Evolutionary conservation across 2,329 filamentous ascomycete species (phyloP).

Genomic region (Trichoderma sp.): DNA sequence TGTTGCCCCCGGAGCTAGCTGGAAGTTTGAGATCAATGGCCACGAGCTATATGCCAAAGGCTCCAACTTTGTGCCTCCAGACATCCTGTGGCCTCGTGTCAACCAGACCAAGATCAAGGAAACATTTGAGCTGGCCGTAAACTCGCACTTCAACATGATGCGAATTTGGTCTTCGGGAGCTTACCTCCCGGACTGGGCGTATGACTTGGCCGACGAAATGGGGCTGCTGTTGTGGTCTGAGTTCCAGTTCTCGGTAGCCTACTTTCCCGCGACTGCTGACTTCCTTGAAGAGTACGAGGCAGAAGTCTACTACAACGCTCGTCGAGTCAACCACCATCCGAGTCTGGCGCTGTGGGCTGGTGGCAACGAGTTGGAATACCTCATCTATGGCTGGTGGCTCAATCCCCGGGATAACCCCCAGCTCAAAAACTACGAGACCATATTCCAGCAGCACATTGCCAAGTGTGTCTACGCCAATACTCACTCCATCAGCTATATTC

Average conservation of each 20-base stretch:
- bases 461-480: constrained; percentile 60
- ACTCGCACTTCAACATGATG: constrained; percentile 63
- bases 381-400: constrained; percentile 45
- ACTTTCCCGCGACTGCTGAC: constrained; percentile 56
- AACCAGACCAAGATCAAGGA: constrained; percentile 52
- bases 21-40: constrained; percentile 68
- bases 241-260: constrained; percentile 62
- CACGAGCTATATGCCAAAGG: constrained; percentile 59
- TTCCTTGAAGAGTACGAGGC: constrained; percentile 57
- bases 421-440: constrained; percentile 55
- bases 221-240: constrained; percentile 65
- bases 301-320: constrained; percentile 61
- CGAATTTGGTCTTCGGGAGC: constrained; percentile 62
- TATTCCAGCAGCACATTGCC: constrained; percentile 58
- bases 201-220: constrained; percentile 62
- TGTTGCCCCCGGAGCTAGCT: constrained; percentile 44
- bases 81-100: constrained; percentile 44
- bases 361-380: constrained; percentile 61
- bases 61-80: constrained; percentile 29
- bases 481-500: constrained; percentile 63
- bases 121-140: constrained; percentile 52
- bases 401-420: constrained; percentile 43
- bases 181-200: constrained; percentile 63
- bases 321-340: constrained; percentile 61
- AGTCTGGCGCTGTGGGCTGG: constrained; percentile 56